Evolutionary conservation across 495 filamentous ascomycete species (phyloP).

Genomic region (Lepidopterella palustris): DNA sequence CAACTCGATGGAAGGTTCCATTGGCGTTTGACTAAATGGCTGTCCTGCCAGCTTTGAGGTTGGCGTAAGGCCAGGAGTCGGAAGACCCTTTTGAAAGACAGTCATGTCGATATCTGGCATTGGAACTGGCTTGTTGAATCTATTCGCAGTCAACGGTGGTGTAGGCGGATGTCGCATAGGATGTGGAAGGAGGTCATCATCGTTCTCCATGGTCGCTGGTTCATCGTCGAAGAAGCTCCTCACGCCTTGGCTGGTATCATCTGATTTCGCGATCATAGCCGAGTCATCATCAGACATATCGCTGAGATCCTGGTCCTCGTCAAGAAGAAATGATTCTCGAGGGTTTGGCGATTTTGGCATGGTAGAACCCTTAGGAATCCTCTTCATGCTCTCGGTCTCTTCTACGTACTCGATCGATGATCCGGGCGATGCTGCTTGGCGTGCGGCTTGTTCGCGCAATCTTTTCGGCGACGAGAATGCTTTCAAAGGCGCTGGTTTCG

Average conservation of each 20-base stretch:
- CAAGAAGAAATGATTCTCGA: constrained; percentile 56
- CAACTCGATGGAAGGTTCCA: constrained; percentile 23
- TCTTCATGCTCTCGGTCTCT: constrained; percentile 51
- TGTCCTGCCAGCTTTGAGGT: constrained; percentile 23
- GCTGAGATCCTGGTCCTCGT: constrained; percentile 62
- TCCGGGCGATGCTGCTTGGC: constrained; percentile 20
- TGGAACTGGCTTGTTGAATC: constrained; percentile 20
- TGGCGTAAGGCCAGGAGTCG: constrained; percentile 25
- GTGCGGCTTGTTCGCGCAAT: not conserved
- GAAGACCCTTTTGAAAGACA: constrained; percentile 11
- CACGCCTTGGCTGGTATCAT: constrained; percentile 30
- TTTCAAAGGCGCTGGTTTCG: constrained; percentile 17
- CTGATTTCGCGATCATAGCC: constrained; percentile 48
- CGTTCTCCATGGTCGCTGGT: constrained; percentile 27
- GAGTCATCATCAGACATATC: constrained; percentile 79
- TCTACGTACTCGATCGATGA: constrained; percentile 53
- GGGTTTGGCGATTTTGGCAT: constrained; percentile 37
- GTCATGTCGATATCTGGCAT: constrained; percentile 17
- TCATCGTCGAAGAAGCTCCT: constrained; percentile 41
- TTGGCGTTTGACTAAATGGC: constrained; percentile 16
- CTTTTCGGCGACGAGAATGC: not conserved
- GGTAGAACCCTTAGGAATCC: constrained; percentile 45
- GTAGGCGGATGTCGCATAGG: constrained; percentile 69
- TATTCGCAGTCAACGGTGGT: constrained; percentile 58
- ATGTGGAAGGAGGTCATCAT: constrained; percentile 52